These are phyloP conservation scores for Sporothrix mexicana DNA, from an alignment of 2,329 filamentous ascomycete species.

Conservation along the genomic window DNA sequence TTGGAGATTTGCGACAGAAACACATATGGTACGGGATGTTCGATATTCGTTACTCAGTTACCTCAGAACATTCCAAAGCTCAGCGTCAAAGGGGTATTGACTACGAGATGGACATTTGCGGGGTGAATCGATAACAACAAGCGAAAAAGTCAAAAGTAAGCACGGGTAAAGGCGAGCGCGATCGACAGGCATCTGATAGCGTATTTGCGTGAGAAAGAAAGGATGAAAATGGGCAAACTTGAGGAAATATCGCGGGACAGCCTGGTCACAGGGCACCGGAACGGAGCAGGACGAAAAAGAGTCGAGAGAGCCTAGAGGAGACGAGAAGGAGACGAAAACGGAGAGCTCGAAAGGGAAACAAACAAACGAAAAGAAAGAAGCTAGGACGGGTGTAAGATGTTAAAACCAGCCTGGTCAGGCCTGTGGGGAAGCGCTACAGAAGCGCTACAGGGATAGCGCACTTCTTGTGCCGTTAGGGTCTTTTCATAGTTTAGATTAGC, in stretches of 20 bases:
- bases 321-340: neutral
- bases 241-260: neutral
- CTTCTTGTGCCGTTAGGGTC: neutral
- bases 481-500: neutral
- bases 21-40: neutral
- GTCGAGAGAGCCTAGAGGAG: neutral
- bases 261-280: neutral
- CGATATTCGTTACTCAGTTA: neutral
- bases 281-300: neutral
- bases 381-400: neutral
- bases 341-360: neutral
- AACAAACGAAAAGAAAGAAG: too few species aligned
- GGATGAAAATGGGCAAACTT: neutral
- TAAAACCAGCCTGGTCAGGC: neutral
- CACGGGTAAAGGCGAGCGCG: constrained; percentile 3
- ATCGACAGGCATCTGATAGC: neutral
- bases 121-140: neutral
- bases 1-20: neutral
- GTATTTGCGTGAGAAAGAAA: neutral
- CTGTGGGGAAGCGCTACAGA: neutral
- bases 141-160: neutral
- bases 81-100: neutral
- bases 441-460: neutral
- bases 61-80: neutral
- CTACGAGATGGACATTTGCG: neutral